phyloP scores from a whole-genome alignment of 352 stramenopile species.

The Globisporangium paroecandrum region DNA sequence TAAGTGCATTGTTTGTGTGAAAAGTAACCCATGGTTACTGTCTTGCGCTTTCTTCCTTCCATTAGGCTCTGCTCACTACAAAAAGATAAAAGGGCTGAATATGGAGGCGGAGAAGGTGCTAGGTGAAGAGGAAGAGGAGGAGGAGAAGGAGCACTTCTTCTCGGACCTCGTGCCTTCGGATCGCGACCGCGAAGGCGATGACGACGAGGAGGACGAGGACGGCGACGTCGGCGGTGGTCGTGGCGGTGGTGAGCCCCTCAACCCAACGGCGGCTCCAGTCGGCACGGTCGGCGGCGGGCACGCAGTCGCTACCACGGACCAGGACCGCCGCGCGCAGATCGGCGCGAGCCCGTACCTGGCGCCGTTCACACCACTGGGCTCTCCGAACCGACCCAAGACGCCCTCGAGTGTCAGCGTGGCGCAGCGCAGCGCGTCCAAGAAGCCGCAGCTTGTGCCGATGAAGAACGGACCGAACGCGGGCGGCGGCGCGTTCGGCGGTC shows the following conservation, averaged over 20 bases:
- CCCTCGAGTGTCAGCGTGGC: slow-evolving; percentile 33
- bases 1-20: too few species aligned
- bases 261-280: slow-evolving; percentile 3
- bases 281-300: slow-evolving; percentile 4
- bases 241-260: slow-evolving; percentile 1
- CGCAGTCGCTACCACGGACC: slow-evolving; percentile 22
- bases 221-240: slow-evolving; percentile 10
- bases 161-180: slow-evolving; percentile 19
- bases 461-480: slow-evolving; percentile 21
- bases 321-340: slow-evolving; percentile 60
- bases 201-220: slow-evolving; percentile 20
- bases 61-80: neutral
- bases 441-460: slow-evolving; percentile 58
- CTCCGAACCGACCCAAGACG: slow-evolving; percentile 50
- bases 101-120: slow-evolving; percentile 31
- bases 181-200: slow-evolving; percentile 11
- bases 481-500: slow-evolving; percentile 7
- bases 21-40: too few species aligned
- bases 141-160: slow-evolving; percentile 37
- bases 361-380: slow-evolving; percentile 68
- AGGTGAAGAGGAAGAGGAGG: slow-evolving; percentile 24
- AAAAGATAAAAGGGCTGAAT: neutral
- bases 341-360: slow-evolving; percentile 60
- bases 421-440: slow-evolving; percentile 25
- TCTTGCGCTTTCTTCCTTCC: neutral